Conservation (phyloP, 2,329 filamentous ascomycete species). For the Xylariaceae sp. region DNA sequence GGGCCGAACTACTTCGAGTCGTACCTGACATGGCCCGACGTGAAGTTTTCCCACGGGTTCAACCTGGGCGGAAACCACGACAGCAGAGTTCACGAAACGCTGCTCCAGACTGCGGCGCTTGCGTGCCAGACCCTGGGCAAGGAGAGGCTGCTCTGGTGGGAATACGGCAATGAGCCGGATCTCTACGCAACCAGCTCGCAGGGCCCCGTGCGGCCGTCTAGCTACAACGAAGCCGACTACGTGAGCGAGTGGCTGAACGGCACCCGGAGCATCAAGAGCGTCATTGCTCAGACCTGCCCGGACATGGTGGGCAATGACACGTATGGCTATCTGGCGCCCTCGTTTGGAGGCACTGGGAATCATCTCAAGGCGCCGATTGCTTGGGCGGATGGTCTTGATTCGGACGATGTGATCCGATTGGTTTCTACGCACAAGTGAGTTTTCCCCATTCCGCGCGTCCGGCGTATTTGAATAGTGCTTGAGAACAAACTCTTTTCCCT, state of each 20-base stretch:
- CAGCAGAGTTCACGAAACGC: slow-evolving; percentile 44
- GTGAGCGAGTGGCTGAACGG: slow-evolving; percentile 56
- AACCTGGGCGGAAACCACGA: slow-evolving; percentile 53
- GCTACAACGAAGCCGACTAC: slow-evolving; percentile 53
- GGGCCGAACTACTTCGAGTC: slow-evolving; percentile 61
- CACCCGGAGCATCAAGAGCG: slow-evolving; percentile 44
- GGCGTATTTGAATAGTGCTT: too few relatives aligned
- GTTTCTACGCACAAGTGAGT: slow-evolving; percentile 59
- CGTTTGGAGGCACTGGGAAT: slow-evolving; percentile 51
- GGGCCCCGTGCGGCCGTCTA: slow-evolving; percentile 46
- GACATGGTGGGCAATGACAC: slow-evolving; percentile 39
- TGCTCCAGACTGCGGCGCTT: slow-evolving; percentile 51
- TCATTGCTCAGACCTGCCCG: slow-evolving; percentile 48
- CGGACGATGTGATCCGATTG: slow-evolving; percentile 45
- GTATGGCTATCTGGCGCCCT: slow-evolving; percentile 54
- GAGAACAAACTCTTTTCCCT: too few relatives aligned
- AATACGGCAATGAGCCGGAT: slow-evolving; percentile 63
- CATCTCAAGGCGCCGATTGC: slow-evolving; percentile 46
- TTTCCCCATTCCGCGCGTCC: not conserved
- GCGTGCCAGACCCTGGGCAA: slow-evolving; percentile 53
- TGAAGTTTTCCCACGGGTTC: slow-evolving; percentile 59
- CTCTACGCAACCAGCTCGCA: slow-evolving; percentile 51
- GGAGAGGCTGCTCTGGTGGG: slow-evolving; percentile 53
- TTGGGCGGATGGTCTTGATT: slow-evolving; percentile 52
- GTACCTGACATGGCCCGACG: slow-evolving; percentile 52